Base-by-base conservation (phyloP, 306 rosid genomes). In the Prunus dulcis region DNA sequence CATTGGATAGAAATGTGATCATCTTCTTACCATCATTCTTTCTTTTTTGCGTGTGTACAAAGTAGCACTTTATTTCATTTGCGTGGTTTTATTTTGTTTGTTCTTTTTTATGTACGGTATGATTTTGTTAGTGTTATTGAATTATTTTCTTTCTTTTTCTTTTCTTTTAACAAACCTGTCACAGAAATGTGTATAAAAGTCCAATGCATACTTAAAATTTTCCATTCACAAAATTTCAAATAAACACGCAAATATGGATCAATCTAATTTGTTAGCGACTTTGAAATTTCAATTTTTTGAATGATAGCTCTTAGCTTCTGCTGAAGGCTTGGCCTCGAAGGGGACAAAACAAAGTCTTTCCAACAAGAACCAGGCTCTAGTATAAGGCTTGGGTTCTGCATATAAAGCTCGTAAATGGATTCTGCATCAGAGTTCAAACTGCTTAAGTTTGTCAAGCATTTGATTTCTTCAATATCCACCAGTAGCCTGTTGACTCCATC, bases 351-450 rank as follows among this genome's bases (percentile, higher is more conserved):
- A 19, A 82, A 13, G 75, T 89, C 91, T 20, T 84, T 88, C 99
- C 96, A 95, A 63, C 80, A 60, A 22, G 96, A 86, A 72, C 88
- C 88, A 45, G 87, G 80, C 72, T 74, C 84, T 56, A 43, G 52
- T 41, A 82, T 61, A 2, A 71, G 72, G 70, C 45, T 79, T 1
- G 91, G 86, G 69, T 73, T 61, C 27, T 89, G 82, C 69, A 58
- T 47, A 77, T 92, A 74, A 52, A 95, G 96, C 76, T 90, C 93
- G 32, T 81, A 82, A 49, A 92, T 85, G 53, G 93, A 95, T 46
- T 89, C 91, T 41, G 97, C 97, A 22, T 88, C 86, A 3, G 80
- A 30, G 85, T 95, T 90, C 85, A 92, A 83, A 79, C 66, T 79
- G 74, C 82, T 86, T 23, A 85, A 41, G 10, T 4, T 67, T 20